Evolutionary conservation across 1,284 basidiomycete genomes (phyloP), one percentile per base, ranked within the genome.

Genomic region (Malassezia pachydermatis): DNA sequence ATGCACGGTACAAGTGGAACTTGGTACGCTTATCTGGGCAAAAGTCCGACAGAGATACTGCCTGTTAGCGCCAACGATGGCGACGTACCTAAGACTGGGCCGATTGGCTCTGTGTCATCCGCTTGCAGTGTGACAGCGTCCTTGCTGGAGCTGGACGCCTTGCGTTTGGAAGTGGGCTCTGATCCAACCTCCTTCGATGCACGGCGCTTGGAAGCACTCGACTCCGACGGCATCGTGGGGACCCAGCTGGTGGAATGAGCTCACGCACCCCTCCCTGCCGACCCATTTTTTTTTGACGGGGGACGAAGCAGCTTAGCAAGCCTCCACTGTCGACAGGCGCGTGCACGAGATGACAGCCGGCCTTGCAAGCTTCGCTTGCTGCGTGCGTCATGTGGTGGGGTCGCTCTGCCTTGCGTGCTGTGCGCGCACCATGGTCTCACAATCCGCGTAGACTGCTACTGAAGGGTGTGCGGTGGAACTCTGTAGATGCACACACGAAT

Each of bases 11-110:
- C 27, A 52, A 29, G 4, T 25, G 10, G 39, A 52, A 52, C 22
- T 29, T 24, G 10, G 41, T 43, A n/a, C 29, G 20, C 17, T 30
- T 36, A 3, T 32, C 27, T 20, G 50, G 50, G 27, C 11, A n/a
- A 33, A 52, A 52, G 30, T 52, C 50, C n/a, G 39, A 40, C 4
- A 52, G 20, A 3, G 43, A 45, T 14, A 38, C 44, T 45, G 24
- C 11, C 19, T 32, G 28, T 34, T 17, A 24, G 29, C 14, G 23
- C 29, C 4, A 22, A 22, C 13, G 9, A 20, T 14, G 13, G 22
- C 42, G 17, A 45, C 42, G 42, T 28, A 45, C 42, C 37, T 8
- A 52, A 28, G 7, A 41, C 45, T 7, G 50, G 44, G 4, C 50
- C 50, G 20, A 52, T 19, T 10, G 29, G 19, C n/a, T 36, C 36